Conservation (phyloP, 768 basidiomycete species). For the Dacryopinax spathularia region DNA sequence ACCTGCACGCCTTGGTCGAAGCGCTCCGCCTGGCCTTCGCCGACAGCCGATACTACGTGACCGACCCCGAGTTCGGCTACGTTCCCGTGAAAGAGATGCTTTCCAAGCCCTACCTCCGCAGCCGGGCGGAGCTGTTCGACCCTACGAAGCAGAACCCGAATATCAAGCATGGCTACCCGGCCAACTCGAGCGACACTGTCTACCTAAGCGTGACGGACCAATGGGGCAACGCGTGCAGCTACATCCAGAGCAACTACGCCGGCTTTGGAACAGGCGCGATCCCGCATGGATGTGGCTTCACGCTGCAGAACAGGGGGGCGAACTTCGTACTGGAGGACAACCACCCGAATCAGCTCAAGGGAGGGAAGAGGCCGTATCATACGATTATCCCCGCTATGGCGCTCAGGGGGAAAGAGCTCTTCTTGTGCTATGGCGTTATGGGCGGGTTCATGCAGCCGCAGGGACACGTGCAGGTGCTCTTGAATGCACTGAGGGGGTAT, state of each 20-base stretch:
- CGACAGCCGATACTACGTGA: constrained; percentile 80
- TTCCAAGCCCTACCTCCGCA: constrained; percentile 76
- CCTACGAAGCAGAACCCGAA: constrained; percentile 46
- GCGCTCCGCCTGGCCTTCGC: constrained; percentile 57
- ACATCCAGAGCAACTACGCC: constrained; percentile 76
- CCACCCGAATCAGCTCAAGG: constrained; percentile 74
- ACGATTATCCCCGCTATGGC: constrained; percentile 90
- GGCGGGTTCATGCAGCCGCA: constrained; percentile 93
- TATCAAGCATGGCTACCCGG: constrained; percentile 64
- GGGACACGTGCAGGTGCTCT: constrained; percentile 87
- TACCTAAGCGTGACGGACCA: constrained; percentile 73
- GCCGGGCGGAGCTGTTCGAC: constrained; percentile 69
- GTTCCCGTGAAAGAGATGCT: constrained; percentile 72
- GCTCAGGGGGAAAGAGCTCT: constrained; percentile 62
- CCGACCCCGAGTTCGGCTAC: constrained; percentile 67
- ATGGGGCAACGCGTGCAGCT: constrained; percentile 83
- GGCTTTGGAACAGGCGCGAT: constrained; percentile 90
- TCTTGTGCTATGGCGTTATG: constrained; percentile 85
- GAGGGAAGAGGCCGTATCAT: constrained; percentile 78
- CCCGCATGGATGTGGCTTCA: constrained; percentile 90
- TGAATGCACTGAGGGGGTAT: constrained; percentile 80
- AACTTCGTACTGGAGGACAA: constrained; percentile 66
- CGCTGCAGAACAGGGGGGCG: constrained; percentile 83
- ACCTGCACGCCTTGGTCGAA: constrained; percentile 77
- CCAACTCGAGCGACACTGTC: constrained; percentile 81